These are phyloP conservation scores for Musa balbisiana DNA, from an alignment of 202 grass and related monocot species.

Conservation along the genomic window DNA sequence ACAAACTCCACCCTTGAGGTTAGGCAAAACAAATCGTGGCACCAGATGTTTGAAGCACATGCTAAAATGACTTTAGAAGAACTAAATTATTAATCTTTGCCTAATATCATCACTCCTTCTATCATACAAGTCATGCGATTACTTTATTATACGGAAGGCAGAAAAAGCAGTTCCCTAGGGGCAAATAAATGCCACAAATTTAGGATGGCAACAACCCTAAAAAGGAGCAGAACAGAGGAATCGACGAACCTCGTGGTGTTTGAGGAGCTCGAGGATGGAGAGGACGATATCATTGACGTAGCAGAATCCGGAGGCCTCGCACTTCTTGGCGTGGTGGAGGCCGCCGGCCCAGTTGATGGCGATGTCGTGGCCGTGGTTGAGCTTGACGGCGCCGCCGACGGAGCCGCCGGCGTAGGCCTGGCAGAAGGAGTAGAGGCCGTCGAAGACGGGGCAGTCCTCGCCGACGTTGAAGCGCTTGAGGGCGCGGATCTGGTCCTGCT, in stretches of 20 bases:
- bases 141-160: background rate
- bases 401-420: constrained; percentile 82
- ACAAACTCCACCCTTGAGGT: background rate
- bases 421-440: constrained; percentile 72
- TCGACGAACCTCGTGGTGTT: constrained; percentile 46
- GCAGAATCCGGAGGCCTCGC: constrained; percentile 86
- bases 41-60: background rate
- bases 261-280: constrained; percentile 81
- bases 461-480: constrained; percentile 81
- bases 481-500: constrained; percentile 47
- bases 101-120: background rate
- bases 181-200: background rate
- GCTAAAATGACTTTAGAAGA: background rate
- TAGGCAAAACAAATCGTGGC: background rate
- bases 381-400: constrained; percentile 59
- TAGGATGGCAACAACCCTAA: background rate
- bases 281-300: constrained; percentile 99
- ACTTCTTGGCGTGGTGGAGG: constrained; percentile 87
- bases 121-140: background rate
- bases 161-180: background rate
- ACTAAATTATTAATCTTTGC: background rate
- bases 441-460: constrained; percentile 87
- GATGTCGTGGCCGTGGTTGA: constrained; percentile 91
- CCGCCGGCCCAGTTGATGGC: constrained; percentile 97
- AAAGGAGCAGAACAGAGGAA: background rate